These are phyloP conservation scores for Chloris gayana DNA, from an alignment of 176 grass and related monocot species.

Conservation along the genomic window DNA sequence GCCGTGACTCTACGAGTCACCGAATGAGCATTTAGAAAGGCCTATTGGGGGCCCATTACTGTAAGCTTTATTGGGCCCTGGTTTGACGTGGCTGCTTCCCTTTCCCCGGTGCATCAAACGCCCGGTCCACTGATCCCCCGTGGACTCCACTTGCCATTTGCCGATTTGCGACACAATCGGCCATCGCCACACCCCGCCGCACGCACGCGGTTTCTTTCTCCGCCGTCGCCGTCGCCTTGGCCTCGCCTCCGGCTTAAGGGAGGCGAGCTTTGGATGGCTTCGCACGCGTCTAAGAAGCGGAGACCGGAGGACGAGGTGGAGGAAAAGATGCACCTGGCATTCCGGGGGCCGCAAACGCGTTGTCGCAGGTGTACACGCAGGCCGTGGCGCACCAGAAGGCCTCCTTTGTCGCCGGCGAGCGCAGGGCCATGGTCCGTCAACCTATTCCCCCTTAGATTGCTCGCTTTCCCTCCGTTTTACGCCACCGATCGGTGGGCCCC, in stretches of 20 bases:
- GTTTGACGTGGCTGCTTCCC: neutral
- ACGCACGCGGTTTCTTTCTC: neutral
- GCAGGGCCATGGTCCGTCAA: constrained; percentile 40
- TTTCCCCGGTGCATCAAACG: neutral
- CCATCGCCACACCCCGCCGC: neutral
- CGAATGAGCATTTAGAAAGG: neutral
- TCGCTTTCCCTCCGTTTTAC: neutral
- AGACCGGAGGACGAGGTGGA: constrained; percentile 44
- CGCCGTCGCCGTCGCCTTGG: neutral
- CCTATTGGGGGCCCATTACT: neutral
- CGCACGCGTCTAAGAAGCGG: constrained; percentile 54
- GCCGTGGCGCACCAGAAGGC: constrained; percentile 52
- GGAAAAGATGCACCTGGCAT: constrained; percentile 57
- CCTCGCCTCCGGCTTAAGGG: neutral
- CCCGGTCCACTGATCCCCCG: constrained; percentile 15
- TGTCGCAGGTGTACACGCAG: constrained; percentile 67
- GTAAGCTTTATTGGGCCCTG: neutral
- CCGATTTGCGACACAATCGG: constrained; percentile 18
- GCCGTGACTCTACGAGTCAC: neutral
- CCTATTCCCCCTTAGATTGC: neutral
- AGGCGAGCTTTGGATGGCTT: constrained; percentile 12
- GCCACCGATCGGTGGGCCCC: neutral
- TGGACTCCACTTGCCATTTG: constrained; percentile 20
- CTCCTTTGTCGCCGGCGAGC: constrained; percentile 51
- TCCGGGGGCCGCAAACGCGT: constrained; percentile 64